phyloP scores from a whole-genome alignment of 495 filamentous ascomycete species.

The Talaromyces liani region DNA sequence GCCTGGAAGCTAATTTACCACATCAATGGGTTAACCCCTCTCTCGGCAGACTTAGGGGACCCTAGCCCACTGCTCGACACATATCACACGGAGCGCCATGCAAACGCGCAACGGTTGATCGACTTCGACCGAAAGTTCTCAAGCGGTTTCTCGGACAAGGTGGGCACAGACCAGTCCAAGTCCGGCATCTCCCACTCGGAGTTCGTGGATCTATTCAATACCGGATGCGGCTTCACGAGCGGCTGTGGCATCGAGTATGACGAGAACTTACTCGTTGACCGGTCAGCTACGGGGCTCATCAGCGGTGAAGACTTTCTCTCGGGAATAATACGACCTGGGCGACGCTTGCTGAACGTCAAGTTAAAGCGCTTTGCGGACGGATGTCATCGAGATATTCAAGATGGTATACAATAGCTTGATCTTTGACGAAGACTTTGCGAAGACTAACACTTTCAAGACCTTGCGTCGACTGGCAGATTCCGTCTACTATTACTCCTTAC shows the following conservation, averaged over 20 bases:
- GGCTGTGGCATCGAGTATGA: constrained; percentile 42
- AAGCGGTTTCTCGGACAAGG: too few relatives aligned
- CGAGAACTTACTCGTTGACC: constrained; percentile 29
- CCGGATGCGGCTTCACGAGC: constrained; percentile 36
- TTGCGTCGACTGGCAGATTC: too few relatives aligned
- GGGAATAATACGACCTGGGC: background rate
- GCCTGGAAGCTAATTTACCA: constrained; percentile 57
- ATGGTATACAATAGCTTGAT: background rate
- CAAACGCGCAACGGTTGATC: constrained; percentile 65
- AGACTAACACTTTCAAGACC: too few relatives aligned
- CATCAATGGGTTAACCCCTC: constrained; percentile 16
- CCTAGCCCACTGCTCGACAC: constrained; percentile 50
- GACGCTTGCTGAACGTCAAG: background rate
- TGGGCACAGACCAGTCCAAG: too few relatives aligned
- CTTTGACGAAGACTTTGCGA: too few relatives aligned
- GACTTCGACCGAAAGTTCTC: constrained; percentile 46
- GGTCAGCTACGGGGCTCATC: constrained; percentile 8
- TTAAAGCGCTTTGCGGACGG: background rate
- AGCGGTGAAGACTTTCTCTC: background rate
- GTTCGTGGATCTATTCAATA: too few relatives aligned
- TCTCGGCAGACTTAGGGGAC: constrained; percentile 43
- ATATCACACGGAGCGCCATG: constrained; percentile 61
- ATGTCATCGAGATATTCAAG: background rate
- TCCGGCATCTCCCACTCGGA: too few relatives aligned
- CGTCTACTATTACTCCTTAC: too few relatives aligned